Evolutionary conservation across 148 eudicot genomes (phyloP), one percentile per base, ranked within the genome.

Genomic region (Selenicereus undatus): DNA sequence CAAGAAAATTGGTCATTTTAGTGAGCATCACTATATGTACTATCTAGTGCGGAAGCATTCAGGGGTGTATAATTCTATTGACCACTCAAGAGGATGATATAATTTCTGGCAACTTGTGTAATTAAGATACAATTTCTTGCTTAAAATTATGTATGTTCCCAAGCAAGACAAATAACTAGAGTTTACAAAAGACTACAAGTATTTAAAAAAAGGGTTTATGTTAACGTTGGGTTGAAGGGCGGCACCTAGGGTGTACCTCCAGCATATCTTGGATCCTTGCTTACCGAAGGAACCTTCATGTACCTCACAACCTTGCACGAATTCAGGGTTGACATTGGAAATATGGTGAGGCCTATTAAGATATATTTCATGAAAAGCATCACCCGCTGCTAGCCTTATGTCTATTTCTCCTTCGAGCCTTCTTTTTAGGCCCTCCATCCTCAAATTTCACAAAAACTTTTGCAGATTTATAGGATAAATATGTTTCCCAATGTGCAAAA

Each of bases 391-490:
- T 1, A 66, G 79, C 43, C 75, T 81, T 11, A 81, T 81, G 39
- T 76, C 83, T 29, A 68, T 50, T n/a, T 81, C 83, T 29, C 64
- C 83, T 68, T 81, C 83, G 11, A 81, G 32, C 79, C 11, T 75
- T 45, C 83, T 64, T 5, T 75, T 81, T 8, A 72, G 13, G 8
- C 52, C 78, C 4, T n/a, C 42, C 56, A 60, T 58, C 20, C 42
- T 18, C 24, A 7, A 72, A 36, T 8, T 64, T 32, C 30, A 54
- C 60, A 17, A 54, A 10, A 54, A 45, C 50, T 54, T 54, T 13
- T 0, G 60, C 20, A 54, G 60, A 54, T 54, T 54, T 13, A 32
- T 54, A 54, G 4, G 13, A 10, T 6, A 6, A 45, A 45, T 45
- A 45, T 45, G 50, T 45, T 45, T 45, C 9, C 11, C 1, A 45